Evolutionary conservation across 83 land plant species (phyloP).

Genomic region (Picea engelmannii): DNA sequence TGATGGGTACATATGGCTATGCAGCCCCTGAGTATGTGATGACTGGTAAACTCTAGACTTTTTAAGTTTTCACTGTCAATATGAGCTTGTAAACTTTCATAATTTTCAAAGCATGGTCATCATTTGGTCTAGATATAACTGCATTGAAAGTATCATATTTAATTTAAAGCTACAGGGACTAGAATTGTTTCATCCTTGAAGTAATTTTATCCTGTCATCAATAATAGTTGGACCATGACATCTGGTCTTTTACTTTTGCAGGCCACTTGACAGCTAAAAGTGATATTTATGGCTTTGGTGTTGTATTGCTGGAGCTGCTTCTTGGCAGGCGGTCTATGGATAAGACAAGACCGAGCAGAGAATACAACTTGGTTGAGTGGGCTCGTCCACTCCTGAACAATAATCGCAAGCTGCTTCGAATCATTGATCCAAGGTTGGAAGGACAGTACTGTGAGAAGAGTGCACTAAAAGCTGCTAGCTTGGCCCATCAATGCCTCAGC

Average conservation of each 20-base stretch:
- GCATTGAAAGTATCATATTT: background rate
- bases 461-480: conserved; percentile 46
- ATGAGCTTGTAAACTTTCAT: background rate
- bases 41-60: conserved; percentile 28
- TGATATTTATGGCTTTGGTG: conserved; percentile 78
- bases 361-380: conserved; percentile 74
- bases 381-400: conserved; percentile 61
- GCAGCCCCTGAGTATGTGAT: conserved; percentile 46
- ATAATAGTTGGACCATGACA: background rate
- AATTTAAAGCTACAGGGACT: background rate
- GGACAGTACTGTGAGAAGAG: conserved; percentile 45
- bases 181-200: background rate
- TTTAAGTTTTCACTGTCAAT: background rate
- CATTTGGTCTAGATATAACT: background rate
- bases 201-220: background rate
- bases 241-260: conserved; percentile 17
- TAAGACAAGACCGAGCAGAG: conserved; percentile 60
- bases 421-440: conserved; percentile 72
- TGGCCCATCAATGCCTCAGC: conserved; percentile 69
- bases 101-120: background rate
- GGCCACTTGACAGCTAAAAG: conserved; percentile 66
- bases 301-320: conserved; percentile 69
- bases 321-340: conserved; percentile 70
- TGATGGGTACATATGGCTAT: conserved; percentile 44
- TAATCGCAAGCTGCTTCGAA: conserved; percentile 39